phyloP scores from a whole-genome alignment of 306 rosid species.

The Castanea crenata region DNA sequence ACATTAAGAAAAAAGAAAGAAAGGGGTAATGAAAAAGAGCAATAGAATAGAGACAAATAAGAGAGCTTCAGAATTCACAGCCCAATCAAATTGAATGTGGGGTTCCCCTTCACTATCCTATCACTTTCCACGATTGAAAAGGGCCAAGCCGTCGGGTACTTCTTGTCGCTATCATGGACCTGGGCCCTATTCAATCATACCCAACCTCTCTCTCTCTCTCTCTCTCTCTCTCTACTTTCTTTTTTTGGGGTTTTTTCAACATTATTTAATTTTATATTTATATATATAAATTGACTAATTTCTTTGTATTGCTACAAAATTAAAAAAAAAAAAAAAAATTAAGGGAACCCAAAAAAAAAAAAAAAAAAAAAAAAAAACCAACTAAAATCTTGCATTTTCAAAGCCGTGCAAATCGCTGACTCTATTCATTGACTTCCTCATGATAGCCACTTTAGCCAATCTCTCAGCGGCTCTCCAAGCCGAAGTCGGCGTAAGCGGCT shows the following conservation, averaged over 20 bases:
- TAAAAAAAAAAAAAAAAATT: neutral
- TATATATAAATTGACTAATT: slow-evolving; percentile 7
- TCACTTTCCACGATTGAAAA: slow-evolving; percentile 49
- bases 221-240: neutral
- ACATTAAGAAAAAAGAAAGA: too few relatives aligned
- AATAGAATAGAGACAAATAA: slow-evolving; percentile 26
- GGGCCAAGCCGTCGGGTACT: slow-evolving; percentile 58
- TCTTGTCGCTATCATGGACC: slow-evolving; percentile 53
- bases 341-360: neutral
- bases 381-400: slow-evolving; percentile 94
- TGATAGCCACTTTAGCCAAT: slow-evolving; percentile 86
- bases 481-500: slow-evolving; percentile 87
- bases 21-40: neutral
- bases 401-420: slow-evolving; percentile 98
- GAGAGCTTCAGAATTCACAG: slow-evolving; percentile 12
- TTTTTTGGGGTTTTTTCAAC: too few relatives aligned
- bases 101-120: slow-evolving; percentile 36
- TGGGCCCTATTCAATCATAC: slow-evolving; percentile 33
- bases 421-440: slow-evolving; percentile 97
- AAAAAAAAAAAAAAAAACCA: neutral
- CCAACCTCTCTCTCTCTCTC: slow-evolving; percentile 1
- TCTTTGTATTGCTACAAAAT: slow-evolving; percentile 42
- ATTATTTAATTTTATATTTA: slow-evolving; percentile 8
- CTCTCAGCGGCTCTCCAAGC: slow-evolving; percentile 99
- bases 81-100: slow-evolving; percentile 32